Conservation (phyloP, 164 flowering plant species). For the Aristolochia fimbriata region DNA sequence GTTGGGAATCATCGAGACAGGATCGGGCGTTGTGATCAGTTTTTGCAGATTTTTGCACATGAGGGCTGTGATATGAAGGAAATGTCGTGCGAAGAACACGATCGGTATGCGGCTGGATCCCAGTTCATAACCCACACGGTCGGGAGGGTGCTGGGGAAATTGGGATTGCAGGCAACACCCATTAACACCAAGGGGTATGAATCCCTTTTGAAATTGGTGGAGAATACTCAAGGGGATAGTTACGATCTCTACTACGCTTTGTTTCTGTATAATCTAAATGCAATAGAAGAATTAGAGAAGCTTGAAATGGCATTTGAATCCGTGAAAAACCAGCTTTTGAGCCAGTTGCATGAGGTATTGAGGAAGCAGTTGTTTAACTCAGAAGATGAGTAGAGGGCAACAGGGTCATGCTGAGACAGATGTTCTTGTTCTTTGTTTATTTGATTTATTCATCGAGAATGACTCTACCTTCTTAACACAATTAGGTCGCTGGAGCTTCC, state of each 20-base stretch:
- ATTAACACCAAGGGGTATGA: slow-evolving; percentile 82
- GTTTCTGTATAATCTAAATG: slow-evolving; percentile 71
- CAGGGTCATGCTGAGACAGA: no score
- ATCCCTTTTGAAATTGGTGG: slow-evolving; percentile 53
- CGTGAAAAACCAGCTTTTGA: slow-evolving; percentile 52
- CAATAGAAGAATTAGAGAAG: slow-evolving; percentile 60
- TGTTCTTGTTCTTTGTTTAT: neutral
- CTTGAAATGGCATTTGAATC: slow-evolving; percentile 62
- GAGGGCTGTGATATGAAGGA: slow-evolving; percentile 82
- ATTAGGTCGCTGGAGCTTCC: no score
- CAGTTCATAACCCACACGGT: slow-evolving; percentile 69
- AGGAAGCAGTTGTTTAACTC: slow-evolving; percentile 67
- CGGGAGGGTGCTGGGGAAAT: slow-evolving; percentile 60
- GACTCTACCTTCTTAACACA: no score
- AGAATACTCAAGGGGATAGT: slow-evolving; percentile 41
- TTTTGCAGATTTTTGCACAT: slow-evolving; percentile 43
- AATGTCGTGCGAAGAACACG: slow-evolving; percentile 78
- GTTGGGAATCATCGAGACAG: slow-evolving; percentile 45
- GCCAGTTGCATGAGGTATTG: slow-evolving; percentile 45
- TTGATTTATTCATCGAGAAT: neutral
- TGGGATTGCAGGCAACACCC: slow-evolving; percentile 46
- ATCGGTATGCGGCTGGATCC: slow-evolving; percentile 52
- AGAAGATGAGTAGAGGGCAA: slow-evolving; percentile 3
- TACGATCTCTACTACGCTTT: slow-evolving; percentile 76
- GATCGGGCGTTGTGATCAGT: slow-evolving; percentile 29